Percentiles rank a stretch among this genome's conserved stretches.
phyloP scores from a whole-genome alignment of 73 alveolate species.

The Tetrahymena malaccensis region DNA sequence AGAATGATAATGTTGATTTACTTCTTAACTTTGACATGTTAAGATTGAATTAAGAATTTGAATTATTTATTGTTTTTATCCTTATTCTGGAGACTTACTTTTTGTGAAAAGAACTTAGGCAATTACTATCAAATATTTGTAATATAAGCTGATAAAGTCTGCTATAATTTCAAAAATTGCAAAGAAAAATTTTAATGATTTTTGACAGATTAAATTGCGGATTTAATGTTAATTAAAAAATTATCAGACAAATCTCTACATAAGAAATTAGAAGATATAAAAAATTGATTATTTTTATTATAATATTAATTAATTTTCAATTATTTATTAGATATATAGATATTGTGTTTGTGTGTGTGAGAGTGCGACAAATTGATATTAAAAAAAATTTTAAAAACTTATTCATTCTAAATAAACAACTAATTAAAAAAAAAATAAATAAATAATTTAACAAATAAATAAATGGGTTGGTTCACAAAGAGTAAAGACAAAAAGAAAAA shows the following conservation, averaged over 20 bases:
- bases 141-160: background rate
- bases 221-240: background rate
- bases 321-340: background rate
- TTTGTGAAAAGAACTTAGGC: background rate
- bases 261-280: background rate
- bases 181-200: background rate
- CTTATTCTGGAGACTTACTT: background rate
- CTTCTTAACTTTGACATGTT: too few species aligned
- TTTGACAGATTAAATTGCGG: background rate
- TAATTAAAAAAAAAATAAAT: background rate
- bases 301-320: too few species aligned
- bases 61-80: too few species aligned
- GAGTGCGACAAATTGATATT: too few species aligned
- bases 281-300: too few species aligned
- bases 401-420: background rate
- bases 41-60: too few species aligned
- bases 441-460: too few species aligned
- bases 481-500: background rate
- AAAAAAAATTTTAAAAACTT: background rate
- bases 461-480: background rate
- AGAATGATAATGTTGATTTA: too few species aligned
- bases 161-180: background rate
- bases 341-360: too few species aligned
- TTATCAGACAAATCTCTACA: background rate
- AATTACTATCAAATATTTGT: background rate